phyloP scores from a whole-genome alignment of 1,284 basidiomycete species.

The Sanguinoderma infundibulare region DNA sequence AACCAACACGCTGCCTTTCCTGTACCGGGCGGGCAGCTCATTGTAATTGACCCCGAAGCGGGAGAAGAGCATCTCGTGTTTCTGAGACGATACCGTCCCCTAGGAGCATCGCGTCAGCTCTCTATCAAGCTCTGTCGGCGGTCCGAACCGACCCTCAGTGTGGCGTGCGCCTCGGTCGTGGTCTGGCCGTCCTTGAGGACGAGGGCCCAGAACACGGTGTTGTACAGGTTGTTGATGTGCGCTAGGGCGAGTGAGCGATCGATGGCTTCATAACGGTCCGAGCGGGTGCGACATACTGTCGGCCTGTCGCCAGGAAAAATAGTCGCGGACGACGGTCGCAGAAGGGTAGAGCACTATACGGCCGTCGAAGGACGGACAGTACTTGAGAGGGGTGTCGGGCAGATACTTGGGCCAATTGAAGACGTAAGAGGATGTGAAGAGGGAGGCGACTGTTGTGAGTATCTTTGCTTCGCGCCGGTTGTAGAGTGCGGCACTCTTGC shows the following conservation, averaged over 20 bases:
- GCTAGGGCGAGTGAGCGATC: slow-evolving; percentile 51
- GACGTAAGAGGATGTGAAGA: slow-evolving; percentile 93
- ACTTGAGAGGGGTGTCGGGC: slow-evolving; percentile 68
- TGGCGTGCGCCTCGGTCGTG: slow-evolving; percentile 82
- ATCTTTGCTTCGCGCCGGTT: slow-evolving; percentile 91
- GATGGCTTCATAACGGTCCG: neutral
- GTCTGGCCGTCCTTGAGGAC: slow-evolving; percentile 80
- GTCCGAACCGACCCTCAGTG: slow-evolving; percentile 58
- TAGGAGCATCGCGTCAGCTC: slow-evolving; percentile 35
- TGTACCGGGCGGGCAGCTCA: slow-evolving; percentile 69
- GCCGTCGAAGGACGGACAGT: slow-evolving; percentile 93
- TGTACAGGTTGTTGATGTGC: slow-evolving; percentile 98
- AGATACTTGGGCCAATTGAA: slow-evolving; percentile 87
- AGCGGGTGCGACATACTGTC: slow-evolving; percentile 75
- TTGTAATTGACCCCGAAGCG: slow-evolving; percentile 92
- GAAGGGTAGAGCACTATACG: slow-evolving; percentile 87
- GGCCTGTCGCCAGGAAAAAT: slow-evolving; percentile 95
- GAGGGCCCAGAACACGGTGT: slow-evolving; percentile 95
- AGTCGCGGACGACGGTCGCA: slow-evolving; percentile 80
- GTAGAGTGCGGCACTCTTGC: slow-evolving; percentile 77
- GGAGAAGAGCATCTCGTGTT: slow-evolving; percentile 90
- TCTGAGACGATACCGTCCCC: slow-evolving; percentile 88
- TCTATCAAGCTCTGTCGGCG: neutral
- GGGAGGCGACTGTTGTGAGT: slow-evolving; percentile 84
- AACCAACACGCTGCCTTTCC: slow-evolving; percentile 88